These are phyloP conservation scores for Agarophyton chilense DNA, from an alignment of 23 red algal species.

Conservation along the genomic window DNA sequence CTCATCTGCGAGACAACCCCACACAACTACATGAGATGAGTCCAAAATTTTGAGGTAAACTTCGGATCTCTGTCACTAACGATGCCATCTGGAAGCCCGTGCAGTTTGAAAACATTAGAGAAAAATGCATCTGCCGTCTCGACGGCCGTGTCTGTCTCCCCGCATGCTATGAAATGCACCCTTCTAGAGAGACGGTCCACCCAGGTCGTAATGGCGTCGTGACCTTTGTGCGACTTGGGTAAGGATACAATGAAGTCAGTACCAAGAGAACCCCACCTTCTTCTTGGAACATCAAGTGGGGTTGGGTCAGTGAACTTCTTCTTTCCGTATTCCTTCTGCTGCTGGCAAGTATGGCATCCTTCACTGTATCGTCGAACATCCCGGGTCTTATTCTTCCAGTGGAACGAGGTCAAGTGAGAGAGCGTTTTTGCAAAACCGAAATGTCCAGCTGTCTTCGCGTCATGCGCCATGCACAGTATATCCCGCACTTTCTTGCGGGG, in stretches of 20 bases:
- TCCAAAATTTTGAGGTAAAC: conserved; percentile 33
- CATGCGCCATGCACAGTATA: neutral
- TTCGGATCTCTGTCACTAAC: conserved; percentile 12
- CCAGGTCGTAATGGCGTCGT: conserved; percentile 10
- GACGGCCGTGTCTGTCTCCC: neutral
- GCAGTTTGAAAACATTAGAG: conserved; percentile 8
- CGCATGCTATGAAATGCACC: conserved; percentile 4
- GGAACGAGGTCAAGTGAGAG: neutral
- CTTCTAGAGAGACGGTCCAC: conserved; percentile 10
- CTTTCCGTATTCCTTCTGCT: neutral
- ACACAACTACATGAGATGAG: neutral
- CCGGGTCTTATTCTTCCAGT: conserved; percentile 40
- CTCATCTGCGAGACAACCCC: conserved; percentile 13
- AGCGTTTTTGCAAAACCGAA: conserved; percentile 33
- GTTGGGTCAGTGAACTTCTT: neutral
- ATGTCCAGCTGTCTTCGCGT: conserved; percentile 1
- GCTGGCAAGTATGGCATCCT: conserved; percentile 6
- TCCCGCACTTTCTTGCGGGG: neutral
- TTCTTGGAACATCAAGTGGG: neutral
- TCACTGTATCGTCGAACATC: neutral
- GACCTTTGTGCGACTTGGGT: conserved; percentile 1
- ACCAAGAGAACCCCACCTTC: conserved; percentile 10
- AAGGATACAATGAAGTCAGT: conserved; percentile 39
- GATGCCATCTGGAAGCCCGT: conserved; percentile 17
- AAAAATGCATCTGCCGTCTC: conserved; percentile 1